phyloP scores from a whole-genome alignment of 2,329 filamentous ascomycete genomes.

The Alternaria panax region DNA sequence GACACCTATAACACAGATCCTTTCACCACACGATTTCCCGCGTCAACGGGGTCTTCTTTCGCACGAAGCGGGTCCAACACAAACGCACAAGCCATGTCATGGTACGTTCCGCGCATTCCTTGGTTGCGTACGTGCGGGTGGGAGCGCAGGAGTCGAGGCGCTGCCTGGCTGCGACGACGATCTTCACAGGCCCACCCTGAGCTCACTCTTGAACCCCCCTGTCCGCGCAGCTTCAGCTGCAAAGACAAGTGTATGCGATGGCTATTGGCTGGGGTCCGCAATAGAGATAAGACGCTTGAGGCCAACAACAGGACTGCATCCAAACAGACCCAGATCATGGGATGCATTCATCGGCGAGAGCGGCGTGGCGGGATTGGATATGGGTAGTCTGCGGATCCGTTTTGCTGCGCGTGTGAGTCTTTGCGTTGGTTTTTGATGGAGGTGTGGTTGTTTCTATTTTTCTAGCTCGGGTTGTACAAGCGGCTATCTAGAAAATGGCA shows the following conservation, averaged over 20 bases:
- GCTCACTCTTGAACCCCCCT: conserved; percentile 11
- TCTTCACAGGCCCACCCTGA: conserved; percentile 24
- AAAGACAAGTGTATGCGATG: background rate
- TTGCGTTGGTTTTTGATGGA: conserved; percentile 16
- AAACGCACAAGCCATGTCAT: conserved; percentile 10
- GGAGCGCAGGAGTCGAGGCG: conserved; percentile 10
- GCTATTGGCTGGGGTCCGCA: conserved; percentile 17
- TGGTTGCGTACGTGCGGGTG: conserved; percentile 10
- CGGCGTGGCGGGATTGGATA: conserved; percentile 1
- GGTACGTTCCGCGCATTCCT: conserved; percentile 7
- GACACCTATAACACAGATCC: conserved; percentile 11
- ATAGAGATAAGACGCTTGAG: conserved; percentile 26
- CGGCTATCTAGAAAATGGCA: conserved; percentile 1
- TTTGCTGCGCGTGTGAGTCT: conserved; percentile 1
- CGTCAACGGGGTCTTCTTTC: conserved; percentile 3
- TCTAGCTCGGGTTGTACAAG: conserved; percentile 2
- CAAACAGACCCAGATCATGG: conserved; percentile 11
- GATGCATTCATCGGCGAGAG: conserved; percentile 4
- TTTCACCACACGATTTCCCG: conserved; percentile 4
- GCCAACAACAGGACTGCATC: conserved; percentile 17
- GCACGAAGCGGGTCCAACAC: conserved; percentile 6
- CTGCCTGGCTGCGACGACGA: conserved; percentile 14
- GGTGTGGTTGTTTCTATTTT: conserved; percentile 10
- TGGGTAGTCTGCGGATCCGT: background rate
- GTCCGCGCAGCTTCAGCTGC: conserved; percentile 14